Base-by-base conservation (phyloP, 2,329 filamentous ascomycete genomes). In the Penicillium polonicum region DNA sequence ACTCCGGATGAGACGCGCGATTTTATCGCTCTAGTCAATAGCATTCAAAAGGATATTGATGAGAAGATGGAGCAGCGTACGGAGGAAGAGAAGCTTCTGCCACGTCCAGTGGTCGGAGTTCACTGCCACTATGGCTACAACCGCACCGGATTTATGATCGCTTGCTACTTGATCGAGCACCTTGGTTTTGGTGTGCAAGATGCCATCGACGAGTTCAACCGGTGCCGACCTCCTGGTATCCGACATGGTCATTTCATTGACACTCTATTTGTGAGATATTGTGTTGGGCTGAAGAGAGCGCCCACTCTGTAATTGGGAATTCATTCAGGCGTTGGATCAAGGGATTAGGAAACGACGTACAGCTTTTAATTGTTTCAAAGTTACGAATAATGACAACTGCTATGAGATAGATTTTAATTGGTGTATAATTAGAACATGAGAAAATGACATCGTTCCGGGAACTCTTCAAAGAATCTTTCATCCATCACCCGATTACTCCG, bases 71-170 rank as follows among this genome's bases (percentile, higher is more conserved):
- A 73, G 56, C 78, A 76, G 21, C 76, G 79, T 1, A 51, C 53
- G 1, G 46, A 52, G 2, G 76, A 78, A n/a, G 73, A 75, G 21
- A 78, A 54, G 10, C 68, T 38, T 54, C 63, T 15, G 13, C 66
- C 64, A 21, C 72, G 72, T n/a, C 76, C 76, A 15, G 68, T 88
- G 48, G 84, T 96, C 51, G 92, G 88, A 2, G 91, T 96, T 0
- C 93, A 97, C 72, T 97, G 93, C 68, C 93, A 97, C 70, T 97
- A 97, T 67, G 93, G 93, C 0, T 97, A 95, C 78, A 97, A 97
- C 72, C 85, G 92, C 23, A 97, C 93, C 0, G 93, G 93, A 0
- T 96, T 93, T 72, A 90, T 97, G 70, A 85, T 97, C 50, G 88
- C 91, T 33, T 91, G 88, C 68, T 97, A 97, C 70, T 79, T 97